phyloP scores from a whole-genome alignment of 805 yeast genomes.

The Cyberlindnera mrakii region DNA sequence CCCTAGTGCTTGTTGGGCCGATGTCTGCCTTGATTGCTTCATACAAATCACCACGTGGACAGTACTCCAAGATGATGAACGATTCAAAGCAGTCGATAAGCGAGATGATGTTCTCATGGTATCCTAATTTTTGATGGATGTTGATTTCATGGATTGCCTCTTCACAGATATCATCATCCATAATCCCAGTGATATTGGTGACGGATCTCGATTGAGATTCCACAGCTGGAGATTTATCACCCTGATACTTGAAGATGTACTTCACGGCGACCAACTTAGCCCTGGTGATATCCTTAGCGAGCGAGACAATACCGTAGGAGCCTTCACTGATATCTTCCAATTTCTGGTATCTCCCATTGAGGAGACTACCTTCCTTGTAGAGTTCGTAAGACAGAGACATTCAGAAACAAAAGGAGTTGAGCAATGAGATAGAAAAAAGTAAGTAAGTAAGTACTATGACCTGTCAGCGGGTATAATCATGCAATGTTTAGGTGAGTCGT shows the following conservation, averaged over 20 bases:
- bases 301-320: slow-evolving; percentile 85
- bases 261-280: slow-evolving; percentile 73
- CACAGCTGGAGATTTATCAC: slow-evolving; percentile 25
- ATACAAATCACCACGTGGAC: slow-evolving; percentile 82
- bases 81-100: slow-evolving; percentile 60
- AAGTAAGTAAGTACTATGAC: not conserved
- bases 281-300: slow-evolving; percentile 63
- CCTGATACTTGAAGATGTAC: slow-evolving; percentile 61
- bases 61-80: slow-evolving; percentile 72
- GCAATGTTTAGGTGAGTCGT: not conserved
- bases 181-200: slow-evolving; percentile 19
- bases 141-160: slow-evolving; percentile 68
- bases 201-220: slow-evolving; percentile 27
- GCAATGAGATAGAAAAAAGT: not conserved
- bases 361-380: slow-evolving; percentile 41
- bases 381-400: slow-evolving; percentile 26
- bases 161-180: slow-evolving; percentile 36
- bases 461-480: not conserved
- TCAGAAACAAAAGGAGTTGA: not conserved
- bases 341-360: slow-evolving; percentile 59
- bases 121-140: slow-evolving; percentile 57
- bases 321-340: slow-evolving; percentile 82
- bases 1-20: slow-evolving; percentile 49
- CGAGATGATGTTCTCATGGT: slow-evolving; percentile 52
- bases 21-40: slow-evolving; percentile 60